Conservation (phyloP, 2,329 filamentous ascomycete genomes). For the Lasiodiplodia sp. region DNA sequence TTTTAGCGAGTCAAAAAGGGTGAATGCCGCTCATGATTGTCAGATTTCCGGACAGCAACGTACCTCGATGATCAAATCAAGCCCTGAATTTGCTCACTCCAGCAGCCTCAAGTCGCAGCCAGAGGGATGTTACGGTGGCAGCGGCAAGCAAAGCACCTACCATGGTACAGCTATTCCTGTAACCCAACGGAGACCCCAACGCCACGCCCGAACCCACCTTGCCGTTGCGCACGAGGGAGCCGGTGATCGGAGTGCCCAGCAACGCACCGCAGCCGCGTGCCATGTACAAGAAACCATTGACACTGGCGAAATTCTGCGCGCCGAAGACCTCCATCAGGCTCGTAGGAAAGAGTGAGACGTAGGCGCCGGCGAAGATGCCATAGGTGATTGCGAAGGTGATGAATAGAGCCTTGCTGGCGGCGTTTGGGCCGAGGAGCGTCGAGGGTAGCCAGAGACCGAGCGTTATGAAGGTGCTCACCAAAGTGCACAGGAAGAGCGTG, state of each 20-base stretch:
- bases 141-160: constrained; percentile 18
- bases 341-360: constrained; percentile 51
- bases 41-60: too few species aligned
- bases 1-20: too few species aligned
- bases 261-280: constrained; percentile 48
- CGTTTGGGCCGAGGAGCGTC: constrained; percentile 27
- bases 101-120: not conserved
- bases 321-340: constrained; percentile 50
- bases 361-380: constrained; percentile 57
- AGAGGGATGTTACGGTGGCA: constrained; percentile 1
- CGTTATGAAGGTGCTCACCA: constrained; percentile 39
- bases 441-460: constrained; percentile 41
- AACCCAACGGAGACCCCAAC: not conserved
- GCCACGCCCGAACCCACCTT: not conserved
- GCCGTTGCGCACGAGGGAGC: constrained; percentile 35
- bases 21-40: too few species aligned
- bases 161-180: constrained; percentile 23
- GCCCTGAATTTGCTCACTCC: not conserved
- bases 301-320: constrained; percentile 36
- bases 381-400: constrained; percentile 51
- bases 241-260: constrained; percentile 48
- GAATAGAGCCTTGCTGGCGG: constrained; percentile 39
- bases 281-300: constrained; percentile 47
- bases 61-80: not conserved
- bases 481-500: constrained; percentile 44